Evolutionary conservation across 352 stramenopile species (phyloP).

Genomic region (Plasmopara muralis): DNA sequence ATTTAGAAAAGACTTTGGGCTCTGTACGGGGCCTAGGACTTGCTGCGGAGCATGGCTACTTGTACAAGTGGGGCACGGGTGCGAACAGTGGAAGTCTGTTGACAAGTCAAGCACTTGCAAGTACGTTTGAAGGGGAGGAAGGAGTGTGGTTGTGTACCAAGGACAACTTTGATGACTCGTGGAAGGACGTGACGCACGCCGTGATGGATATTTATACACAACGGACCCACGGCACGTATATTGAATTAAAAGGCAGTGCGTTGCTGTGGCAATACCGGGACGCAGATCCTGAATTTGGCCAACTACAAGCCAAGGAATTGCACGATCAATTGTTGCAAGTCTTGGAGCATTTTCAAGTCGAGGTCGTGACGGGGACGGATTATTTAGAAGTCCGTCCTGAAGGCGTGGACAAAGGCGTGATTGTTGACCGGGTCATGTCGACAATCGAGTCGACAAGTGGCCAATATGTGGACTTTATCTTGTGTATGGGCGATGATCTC

Average conservation of each 20-base stretch:
- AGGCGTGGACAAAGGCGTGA: slow-evolving; percentile 97
- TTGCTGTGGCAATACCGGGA: slow-evolving; percentile 99
- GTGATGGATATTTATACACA: slow-evolving; percentile 99
- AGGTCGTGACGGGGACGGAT: slow-evolving; percentile 86
- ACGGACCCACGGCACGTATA: slow-evolving; percentile 98
- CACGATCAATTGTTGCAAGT: slow-evolving; percentile 96
- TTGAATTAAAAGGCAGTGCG: slow-evolving; percentile 98
- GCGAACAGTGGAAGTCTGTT: slow-evolving; percentile 31
- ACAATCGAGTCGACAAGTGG: slow-evolving; percentile 75
- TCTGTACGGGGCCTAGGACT: slow-evolving; percentile 93
- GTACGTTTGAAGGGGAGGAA: slow-evolving; percentile 27
- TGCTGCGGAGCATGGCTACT: slow-evolving; percentile 97
- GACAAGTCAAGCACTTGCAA: slow-evolving; percentile 10
- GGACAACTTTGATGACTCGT: slow-evolving; percentile 92
- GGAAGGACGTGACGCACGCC: slow-evolving; percentile 94
- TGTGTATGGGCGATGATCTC: slow-evolving; percentile 96
- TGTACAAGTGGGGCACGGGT: slow-evolving; percentile 90
- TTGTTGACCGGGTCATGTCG: slow-evolving; percentile 93
- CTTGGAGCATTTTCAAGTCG: slow-evolving; percentile 93
- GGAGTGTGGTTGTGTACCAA: slow-evolving; percentile 81
- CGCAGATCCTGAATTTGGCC: slow-evolving; percentile 98
- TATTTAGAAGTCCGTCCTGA: slow-evolving; percentile 94
- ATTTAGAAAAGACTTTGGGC: slow-evolving; percentile 91
- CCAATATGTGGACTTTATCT: slow-evolving; percentile 92
- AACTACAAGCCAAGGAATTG: slow-evolving; percentile 97